Percentiles rank a stretch among this genome's conserved stretches.
These are phyloP conservation scores for Xerocomus potaroensis DNA, from an alignment of 768 basidiomycete species.

Conservation along the genomic window DNA sequence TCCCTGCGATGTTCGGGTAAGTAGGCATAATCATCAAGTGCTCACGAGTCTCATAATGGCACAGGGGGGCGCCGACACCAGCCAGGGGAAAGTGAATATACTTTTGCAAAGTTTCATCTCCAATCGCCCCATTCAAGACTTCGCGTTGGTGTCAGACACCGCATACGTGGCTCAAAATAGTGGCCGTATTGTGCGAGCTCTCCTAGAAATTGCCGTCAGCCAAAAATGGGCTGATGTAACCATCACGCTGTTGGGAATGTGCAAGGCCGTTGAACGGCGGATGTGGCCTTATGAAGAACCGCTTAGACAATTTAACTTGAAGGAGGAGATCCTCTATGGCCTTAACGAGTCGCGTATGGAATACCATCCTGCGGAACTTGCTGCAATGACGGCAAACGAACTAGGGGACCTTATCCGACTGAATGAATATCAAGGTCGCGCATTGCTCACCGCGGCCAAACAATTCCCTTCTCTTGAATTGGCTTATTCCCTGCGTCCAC, in stretches of 20 bases:
- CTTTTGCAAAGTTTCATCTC: constrained; percentile 91
- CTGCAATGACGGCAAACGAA: constrained; percentile 56
- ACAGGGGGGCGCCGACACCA: constrained; percentile 62
- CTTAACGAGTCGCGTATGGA: constrained; percentile 82
- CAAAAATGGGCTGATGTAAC: constrained; percentile 86
- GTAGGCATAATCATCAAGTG: constrained; percentile 8
- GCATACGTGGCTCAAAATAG: constrained; percentile 94
- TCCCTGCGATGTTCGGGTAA: constrained; percentile 80
- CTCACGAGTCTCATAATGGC: background rate
- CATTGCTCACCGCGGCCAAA: constrained; percentile 72
- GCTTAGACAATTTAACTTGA: constrained; percentile 75
- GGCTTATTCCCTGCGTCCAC: constrained; percentile 68
- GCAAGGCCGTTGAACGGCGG: constrained; percentile 89
- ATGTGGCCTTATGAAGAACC: constrained; percentile 97
- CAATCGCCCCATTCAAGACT: constrained; percentile 77
- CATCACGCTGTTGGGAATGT: constrained; percentile 78
- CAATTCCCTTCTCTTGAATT: constrained; percentile 78
- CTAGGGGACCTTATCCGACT: constrained; percentile 79
- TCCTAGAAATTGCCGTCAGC: constrained; percentile 92
- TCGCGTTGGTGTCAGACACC: constrained; percentile 92
- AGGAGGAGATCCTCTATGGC: constrained; percentile 71
- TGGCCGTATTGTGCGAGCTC: constrained; percentile 88
- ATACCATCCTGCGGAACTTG: constrained; percentile 68
- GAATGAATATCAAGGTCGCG: constrained; percentile 80
- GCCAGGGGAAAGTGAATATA: constrained; percentile 89